These are phyloP conservation scores for Malus fusca DNA, from an alignment of 306 rosid genomes.

Conservation along the genomic window DNA sequence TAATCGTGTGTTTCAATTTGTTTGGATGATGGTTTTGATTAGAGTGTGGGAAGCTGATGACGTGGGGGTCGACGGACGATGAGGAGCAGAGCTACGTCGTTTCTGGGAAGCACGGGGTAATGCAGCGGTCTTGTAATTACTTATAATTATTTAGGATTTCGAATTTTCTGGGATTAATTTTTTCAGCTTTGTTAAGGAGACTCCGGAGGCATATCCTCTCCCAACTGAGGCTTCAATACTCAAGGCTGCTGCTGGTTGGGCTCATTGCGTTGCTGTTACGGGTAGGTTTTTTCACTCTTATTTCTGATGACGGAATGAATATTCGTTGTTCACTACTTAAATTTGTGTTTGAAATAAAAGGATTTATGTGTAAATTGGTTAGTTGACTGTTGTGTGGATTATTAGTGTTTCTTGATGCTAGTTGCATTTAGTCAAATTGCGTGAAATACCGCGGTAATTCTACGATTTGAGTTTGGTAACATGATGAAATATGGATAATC, in stretches of 20 bases:
- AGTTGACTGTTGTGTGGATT: not conserved
- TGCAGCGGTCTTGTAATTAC: slow-evolving; percentile 18
- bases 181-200: slow-evolving; percentile 50
- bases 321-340: not conserved
- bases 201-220: slow-evolving; percentile 58
- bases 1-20: not conserved
- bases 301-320: not conserved
- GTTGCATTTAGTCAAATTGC: not conserved
- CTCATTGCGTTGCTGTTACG: slow-evolving; percentile 66
- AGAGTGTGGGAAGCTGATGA: slow-evolving; percentile 72
- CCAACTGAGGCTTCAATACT: slow-evolving; percentile 59
- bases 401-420: not conserved
- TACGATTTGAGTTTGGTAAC: not conserved
- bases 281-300: slow-evolving; percentile 32
- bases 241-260: slow-evolving; percentile 90
- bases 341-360: not conserved
- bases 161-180: slow-evolving; percentile 38
- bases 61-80: slow-evolving; percentile 84
- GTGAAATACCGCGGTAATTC: not conserved
- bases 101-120: slow-evolving; percentile 85
- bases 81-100: slow-evolving; percentile 60
- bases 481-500: not conserved
- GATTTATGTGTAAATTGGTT: not conserved
- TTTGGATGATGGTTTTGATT: not conserved
- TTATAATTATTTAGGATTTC: slow-evolving; percentile 14